Base-by-base conservation (phyloP, 192 early-diverging fungal genomes). In the Gamsiella multidivaricata region DNA sequence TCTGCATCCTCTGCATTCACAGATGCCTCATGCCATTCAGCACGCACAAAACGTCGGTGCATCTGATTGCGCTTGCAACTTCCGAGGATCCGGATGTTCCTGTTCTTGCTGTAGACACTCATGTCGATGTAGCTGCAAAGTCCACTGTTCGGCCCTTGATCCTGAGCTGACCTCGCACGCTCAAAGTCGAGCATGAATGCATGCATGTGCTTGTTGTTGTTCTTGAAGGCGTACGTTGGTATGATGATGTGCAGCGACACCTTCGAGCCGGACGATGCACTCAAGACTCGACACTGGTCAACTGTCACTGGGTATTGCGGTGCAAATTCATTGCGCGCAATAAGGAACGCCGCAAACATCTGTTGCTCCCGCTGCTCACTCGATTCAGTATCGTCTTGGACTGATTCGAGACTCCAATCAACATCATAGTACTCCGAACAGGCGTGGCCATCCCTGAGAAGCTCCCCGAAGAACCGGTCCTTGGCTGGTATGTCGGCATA, bases 191-290 rank as follows among this genome's bases (percentile, higher is more conserved):
- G 23, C 50, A 52, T 52, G 50, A 28, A 52, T 28, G 18, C 25
- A 26, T 25, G 5, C 50, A 52, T 52, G 50, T 52, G 50, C 50
- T 57, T 17, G n/a, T 23, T 15, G 37, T 57, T 41, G 55, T 39
- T 57, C 20, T 57, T 25, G 23, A 57, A 57, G 5, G 23, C 34
- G 36, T 57, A 57, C 20, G 41, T 60, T n/a, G 60, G 47, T 23
- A 62, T 50, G 17, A 62, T 31, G 36, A 62, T 50, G 18, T 62
- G 60, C 15, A 50, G 37, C 22, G 37, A 41, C n/a, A 57, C n/a
- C 36, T 57, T 54, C 53, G 20, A 18, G 29, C 5, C 3, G 53
- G 20, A 41, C 18, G 55, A 57, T 41, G 55, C 32, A 37, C 55
- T 57, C 14, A 57, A 37, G 1, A 57, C 55, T 41, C 55, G 55